Evolutionary conservation across 257 asterid species (phyloP).

Genomic region (Nicotiana tabacum): DNA sequence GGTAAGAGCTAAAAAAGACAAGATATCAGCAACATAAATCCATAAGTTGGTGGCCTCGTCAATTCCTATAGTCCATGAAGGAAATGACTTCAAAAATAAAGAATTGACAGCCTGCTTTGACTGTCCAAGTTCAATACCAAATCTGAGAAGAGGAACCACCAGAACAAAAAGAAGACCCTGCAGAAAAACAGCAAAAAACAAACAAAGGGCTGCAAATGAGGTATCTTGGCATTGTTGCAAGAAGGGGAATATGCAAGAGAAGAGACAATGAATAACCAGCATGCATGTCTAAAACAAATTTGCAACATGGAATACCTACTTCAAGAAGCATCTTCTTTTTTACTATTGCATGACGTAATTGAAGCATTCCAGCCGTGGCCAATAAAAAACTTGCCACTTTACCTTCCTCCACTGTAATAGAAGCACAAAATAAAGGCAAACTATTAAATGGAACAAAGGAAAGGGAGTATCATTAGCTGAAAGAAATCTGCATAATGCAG

Average conservation of each 20-base stretch:
- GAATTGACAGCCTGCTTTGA: slow-evolving; percentile 48
- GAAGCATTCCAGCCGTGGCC: slow-evolving; percentile 82
- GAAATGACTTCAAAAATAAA: slow-evolving; percentile 36
- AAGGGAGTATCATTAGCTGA: not conserved
- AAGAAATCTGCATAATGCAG: not conserved
- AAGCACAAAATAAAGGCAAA: slow-evolving; percentile 21
- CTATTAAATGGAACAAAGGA: slow-evolving; percentile 12
- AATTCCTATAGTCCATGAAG: slow-evolving; percentile 55
- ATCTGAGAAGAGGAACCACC: slow-evolving; percentile 68
- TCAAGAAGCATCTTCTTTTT: slow-evolving; percentile 60
- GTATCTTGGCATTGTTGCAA: not conserved
- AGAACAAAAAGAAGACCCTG: slow-evolving; percentile 72
- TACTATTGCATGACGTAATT: slow-evolving; percentile 51
- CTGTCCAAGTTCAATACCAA: slow-evolving; percentile 67
- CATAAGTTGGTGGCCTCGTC: slow-evolving; percentile 40
- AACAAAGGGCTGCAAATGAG: not conserved
- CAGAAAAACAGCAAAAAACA: slow-evolving; percentile 18
- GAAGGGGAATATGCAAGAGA: not conserved
- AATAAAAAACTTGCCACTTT: slow-evolving; percentile 82
- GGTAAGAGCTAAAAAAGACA: slow-evolving; percentile 55
- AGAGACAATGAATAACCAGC: not conserved
- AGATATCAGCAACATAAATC: slow-evolving; percentile 45
- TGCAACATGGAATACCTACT: slow-evolving; percentile 32
- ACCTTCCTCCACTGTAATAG: slow-evolving; percentile 87
- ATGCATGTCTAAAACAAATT: not conserved